Evolutionary conservation across 805 yeast species (phyloP), one percentile per base, ranked within the genome.

Genomic region (Blastobotrys parvus): DNA sequence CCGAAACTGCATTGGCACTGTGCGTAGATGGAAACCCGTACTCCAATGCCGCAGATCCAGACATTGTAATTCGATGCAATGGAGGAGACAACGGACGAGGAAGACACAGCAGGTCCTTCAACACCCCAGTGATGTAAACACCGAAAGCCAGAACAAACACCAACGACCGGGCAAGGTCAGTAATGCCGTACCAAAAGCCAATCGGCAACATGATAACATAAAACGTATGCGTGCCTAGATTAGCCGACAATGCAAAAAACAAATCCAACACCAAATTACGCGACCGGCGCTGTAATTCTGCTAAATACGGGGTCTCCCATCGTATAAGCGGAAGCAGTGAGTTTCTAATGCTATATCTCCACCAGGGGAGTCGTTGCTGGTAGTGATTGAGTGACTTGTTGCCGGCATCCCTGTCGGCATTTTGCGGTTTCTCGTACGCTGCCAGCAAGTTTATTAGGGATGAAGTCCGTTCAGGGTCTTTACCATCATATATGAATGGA

Each of bases 81-180:
- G 98, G 97, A 1, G 98, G 97, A 1, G 95, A 81, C 46, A 77
- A 64, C 1, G 98, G 98, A 47, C 98, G 70, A 17, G 98, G 98
- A 39, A 90, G 68, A 42, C 97, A 90, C 54, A 88, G 69, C 52
- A 71, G 80, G 60, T 90, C 98, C 59, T 90, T 90, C 42, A 83
- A 61, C 47, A 68, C 70, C 1, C 97, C 97, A 2, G 84, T 72
- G 30, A 63, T 3, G 68, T 72, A 59, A 55, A 77, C 51, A 66
- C 85, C 59, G 58, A 59, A 29, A 38, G 89, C 85, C 55, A 87
- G 59, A 44, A 92, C 82, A 60, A 76, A 63, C 5, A 81, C 77
- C 29, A 65, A 50, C 16, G 85, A 92, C 44, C 90, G 68, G 1
- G 81, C 74, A 22, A 78, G 43, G 2, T 57, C 57, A 3, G 72